Evolutionary conservation across 805 yeast genomes (phyloP).

Genomic region (Candida quercuum): DNA sequence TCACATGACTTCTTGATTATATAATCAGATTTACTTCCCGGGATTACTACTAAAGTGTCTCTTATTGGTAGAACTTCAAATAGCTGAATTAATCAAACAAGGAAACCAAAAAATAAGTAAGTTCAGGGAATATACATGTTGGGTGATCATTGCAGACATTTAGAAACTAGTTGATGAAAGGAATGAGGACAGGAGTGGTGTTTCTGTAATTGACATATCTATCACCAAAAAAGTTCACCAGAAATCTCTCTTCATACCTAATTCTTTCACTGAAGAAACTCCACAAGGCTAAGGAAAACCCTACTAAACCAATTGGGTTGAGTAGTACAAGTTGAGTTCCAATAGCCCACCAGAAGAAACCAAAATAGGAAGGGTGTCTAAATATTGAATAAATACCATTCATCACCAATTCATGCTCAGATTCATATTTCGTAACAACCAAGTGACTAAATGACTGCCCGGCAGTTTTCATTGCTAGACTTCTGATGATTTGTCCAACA

Average conservation of each 20-base stretch:
- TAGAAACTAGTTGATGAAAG: constrained; percentile 47
- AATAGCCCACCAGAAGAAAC: constrained; percentile 90
- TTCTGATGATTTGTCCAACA: constrained; percentile 63
- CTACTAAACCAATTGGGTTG: constrained; percentile 54
- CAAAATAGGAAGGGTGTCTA: constrained; percentile 90
- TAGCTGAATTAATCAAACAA: no score
- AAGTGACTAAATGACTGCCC: constrained; percentile 82
- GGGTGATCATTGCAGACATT: no score
- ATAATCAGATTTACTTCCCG: no score
- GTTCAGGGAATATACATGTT: no score
- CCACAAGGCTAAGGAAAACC: constrained; percentile 57
- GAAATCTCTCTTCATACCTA: constrained; percentile 57
- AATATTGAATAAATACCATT: constrained; percentile 60
- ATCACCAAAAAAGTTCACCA: constrained; percentile 66
- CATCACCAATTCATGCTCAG: constrained; percentile 65
- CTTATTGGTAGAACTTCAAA: no score
- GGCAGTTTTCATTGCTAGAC: constrained; percentile 84
- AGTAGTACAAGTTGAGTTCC: constrained; percentile 72
- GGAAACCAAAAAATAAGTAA: no score
- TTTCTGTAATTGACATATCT: constrained; percentile 51
- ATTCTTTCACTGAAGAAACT: constrained; percentile 68
- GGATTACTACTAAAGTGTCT: no score
- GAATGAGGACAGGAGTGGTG: constrained; percentile 55
- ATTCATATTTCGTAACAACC: constrained; percentile 47
- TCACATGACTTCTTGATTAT: background rate